phyloP scores from a whole-genome alignment of 2,329 filamentous ascomycete species.

The Penicillium sp. region DNA sequence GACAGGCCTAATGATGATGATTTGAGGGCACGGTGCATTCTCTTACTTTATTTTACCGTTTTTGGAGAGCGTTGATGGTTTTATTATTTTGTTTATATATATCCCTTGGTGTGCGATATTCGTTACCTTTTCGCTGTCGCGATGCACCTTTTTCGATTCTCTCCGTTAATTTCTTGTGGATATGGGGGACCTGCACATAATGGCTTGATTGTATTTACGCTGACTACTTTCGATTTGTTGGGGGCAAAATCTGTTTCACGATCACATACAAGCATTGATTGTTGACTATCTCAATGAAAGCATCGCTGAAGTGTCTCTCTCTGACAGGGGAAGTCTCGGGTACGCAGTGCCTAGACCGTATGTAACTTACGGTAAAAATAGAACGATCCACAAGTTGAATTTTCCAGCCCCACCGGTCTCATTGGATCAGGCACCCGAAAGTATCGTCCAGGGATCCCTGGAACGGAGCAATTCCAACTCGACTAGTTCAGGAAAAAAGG shows the following conservation, averaged over 20 bases:
- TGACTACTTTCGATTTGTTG: too few relatives aligned
- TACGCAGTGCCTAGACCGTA: background rate
- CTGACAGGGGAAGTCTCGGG: background rate
- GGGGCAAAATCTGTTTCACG: background rate
- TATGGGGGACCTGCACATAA: background rate
- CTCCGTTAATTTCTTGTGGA: background rate
- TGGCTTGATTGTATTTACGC: background rate
- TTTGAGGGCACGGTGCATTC: background rate
- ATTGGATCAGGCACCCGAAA: too few relatives aligned
- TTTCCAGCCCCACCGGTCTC: constrained; percentile 1
- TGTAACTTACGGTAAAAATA: constrained; percentile 4
- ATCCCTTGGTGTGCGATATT: constrained; percentile 6
- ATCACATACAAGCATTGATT: background rate
- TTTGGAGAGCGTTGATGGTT: constrained; percentile 1
- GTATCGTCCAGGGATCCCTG: background rate
- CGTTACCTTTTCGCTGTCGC: constrained; percentile 4
- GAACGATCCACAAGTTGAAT: constrained; percentile 1
- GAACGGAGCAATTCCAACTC: background rate
- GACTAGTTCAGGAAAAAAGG: background rate
- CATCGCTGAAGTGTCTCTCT: background rate
- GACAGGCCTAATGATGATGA: constrained; percentile 1
- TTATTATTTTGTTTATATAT: constrained; percentile 1
- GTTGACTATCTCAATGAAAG: background rate
- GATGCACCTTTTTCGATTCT: background rate
- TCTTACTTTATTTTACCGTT: background rate